Percentiles rank a stretch among this genome's conserved stretches.
phyloP scores from a whole-genome alignment of 306 rosid genomes.

The Arachis stenosperma region DNA sequence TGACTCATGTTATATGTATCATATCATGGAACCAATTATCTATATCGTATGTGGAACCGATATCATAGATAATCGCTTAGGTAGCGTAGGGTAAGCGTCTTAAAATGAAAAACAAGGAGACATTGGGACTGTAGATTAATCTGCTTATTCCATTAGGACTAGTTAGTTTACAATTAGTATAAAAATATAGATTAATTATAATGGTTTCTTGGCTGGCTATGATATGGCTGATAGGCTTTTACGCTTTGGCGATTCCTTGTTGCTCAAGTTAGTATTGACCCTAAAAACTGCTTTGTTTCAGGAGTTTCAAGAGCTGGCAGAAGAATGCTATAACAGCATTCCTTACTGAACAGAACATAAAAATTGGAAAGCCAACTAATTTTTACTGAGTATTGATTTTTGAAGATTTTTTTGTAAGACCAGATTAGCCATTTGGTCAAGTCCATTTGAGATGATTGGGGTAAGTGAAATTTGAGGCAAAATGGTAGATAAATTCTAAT shows the following conservation, averaged over 20 bases:
- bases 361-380: slow-evolving; percentile 75
- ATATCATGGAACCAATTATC: not conserved
- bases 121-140: too few relatives aligned
- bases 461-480: slow-evolving; percentile 20
- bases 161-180: too few relatives aligned
- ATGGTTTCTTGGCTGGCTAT: not conserved
- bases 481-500: slow-evolving; percentile 15
- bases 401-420: slow-evolving; percentile 21
- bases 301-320: slow-evolving; percentile 98
- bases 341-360: slow-evolving; percentile 62
- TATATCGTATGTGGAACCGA: not conserved
- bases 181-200: too few relatives aligned
- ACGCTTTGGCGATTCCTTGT: slow-evolving; percentile 11
- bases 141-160: not conserved
- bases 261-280: slow-evolving; percentile 11
- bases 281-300: slow-evolving; percentile 41
- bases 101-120: too few relatives aligned
- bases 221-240: not conserved
- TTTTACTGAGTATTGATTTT: slow-evolving; percentile 54
- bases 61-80: not conserved
- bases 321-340: slow-evolving; percentile 82
- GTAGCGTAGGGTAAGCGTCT: too few relatives aligned
- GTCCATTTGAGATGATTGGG: slow-evolving; percentile 21
- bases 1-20: not conserved
- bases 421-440: slow-evolving; percentile 22